Percentiles rank a stretch among this genome's conserved stretches.
These are phyloP conservation scores for Linnemannia elongata DNA, from an alignment of 192 early-diverging fungal genomes.

Conservation along the genomic window DNA sequence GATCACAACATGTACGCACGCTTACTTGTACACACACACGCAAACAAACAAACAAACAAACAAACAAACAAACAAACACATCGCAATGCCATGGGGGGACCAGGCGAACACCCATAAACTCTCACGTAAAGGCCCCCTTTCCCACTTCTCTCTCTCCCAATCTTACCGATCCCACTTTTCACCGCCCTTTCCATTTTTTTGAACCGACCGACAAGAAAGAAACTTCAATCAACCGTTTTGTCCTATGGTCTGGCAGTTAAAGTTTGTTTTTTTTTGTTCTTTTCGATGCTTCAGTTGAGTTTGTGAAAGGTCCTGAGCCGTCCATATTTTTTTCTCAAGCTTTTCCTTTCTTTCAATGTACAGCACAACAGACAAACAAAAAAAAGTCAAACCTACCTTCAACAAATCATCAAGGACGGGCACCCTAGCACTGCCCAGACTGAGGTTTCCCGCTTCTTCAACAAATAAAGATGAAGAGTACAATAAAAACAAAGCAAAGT, in stretches of 20 bases:
- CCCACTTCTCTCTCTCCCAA: too few species aligned
- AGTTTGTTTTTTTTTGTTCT: neutral
- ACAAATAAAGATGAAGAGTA: neutral
- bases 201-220: neutral
- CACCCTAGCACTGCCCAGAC: neutral
- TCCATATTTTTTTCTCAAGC: neutral
- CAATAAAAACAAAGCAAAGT: neutral
- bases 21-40: too few species aligned
- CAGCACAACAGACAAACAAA: neutral
- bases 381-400: neutral
- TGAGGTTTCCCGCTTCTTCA: slow-evolving; percentile 1
- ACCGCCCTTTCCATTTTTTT: neutral
- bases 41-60: too few species aligned
- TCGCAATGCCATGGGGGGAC: too few species aligned
- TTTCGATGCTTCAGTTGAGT: neutral
- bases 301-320: neutral
- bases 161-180: too few species aligned
- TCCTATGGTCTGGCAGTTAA: neutral
- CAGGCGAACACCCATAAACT: too few species aligned
- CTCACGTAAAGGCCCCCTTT: too few species aligned
- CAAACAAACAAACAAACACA: too few species aligned
- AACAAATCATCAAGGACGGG: neutral
- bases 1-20: too few species aligned
- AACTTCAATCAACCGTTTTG: neutral
- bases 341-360: neutral